Base-by-base conservation (phyloP, 371 early-diverging fungal species). In the Mycotypha africana region DNA sequence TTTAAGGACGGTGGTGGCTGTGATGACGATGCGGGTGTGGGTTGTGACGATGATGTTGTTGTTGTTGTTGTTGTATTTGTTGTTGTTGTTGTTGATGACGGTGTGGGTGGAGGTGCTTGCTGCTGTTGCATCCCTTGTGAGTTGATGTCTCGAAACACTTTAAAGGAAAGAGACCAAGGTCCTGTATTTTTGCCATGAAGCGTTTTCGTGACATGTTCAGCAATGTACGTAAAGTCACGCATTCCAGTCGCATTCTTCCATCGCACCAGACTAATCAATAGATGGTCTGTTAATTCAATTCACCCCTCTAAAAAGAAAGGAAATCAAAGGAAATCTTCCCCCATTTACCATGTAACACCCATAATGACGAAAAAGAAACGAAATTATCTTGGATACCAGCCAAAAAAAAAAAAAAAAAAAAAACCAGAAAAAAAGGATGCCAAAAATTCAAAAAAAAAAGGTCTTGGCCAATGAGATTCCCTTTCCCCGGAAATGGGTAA, bases 241-340 rank as follows among this genome's bases (percentile, higher is more conserved):
- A 70, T 70, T 33, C 75, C 75, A 0, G 70, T 74, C 10, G 75
- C 75, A 62, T 74, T 70, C 42, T 70, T 70, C 75, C 75, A 74
- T 31, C 75, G 62, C 17, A 74, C 67, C 45, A 74, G 47, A 58
- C 75, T 74, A 38, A 38, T 10, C 22, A 16, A 22, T 23, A 12
- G 10, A 28, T 28, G 28, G n/a, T n/a, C n/a, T n/a, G n/a, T n/a
- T n/a, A n/a, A n/a, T n/a, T n/a, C n/a, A n/a, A n/a, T n/a, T n/a
- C n/a, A n/a, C 28, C 9, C 34, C 9, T 33, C 9, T 6, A 14
- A 33, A 9, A n/a, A 14, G 9, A n/a, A 9, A 33, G 5, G 4
- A 14, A 4, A 33, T 33, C 5, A 11, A 33, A 15, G 34, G n/a
- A 14, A 28, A 9, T 14, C n/a, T 48, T 32, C 10, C 2, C 14